Conservation (phyloP, 2,329 filamentous ascomycete genomes). For the Xylaria multiplex region DNA sequence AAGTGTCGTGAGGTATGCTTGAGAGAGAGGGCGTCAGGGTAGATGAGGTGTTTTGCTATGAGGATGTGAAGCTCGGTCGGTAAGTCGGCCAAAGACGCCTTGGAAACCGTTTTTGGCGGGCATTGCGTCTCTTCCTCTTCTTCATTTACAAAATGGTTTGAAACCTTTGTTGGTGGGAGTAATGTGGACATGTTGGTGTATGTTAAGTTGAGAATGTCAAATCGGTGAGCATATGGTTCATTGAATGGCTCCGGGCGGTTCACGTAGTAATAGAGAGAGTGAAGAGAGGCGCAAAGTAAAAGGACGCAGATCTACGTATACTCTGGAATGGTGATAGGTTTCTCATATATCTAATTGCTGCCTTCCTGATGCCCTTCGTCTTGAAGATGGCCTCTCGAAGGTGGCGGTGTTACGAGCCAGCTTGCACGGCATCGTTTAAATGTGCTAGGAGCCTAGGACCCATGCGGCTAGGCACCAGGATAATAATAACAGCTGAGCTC, state of each 20-base stretch:
- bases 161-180: background rate
- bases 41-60: conserved; percentile 69
- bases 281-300: background rate
- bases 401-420: conserved; percentile 30
- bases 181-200: conserved; percentile 16
- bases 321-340: background rate
- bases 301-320: background rate
- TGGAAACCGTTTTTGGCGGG: background rate
- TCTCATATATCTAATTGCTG: conserved; percentile 26
- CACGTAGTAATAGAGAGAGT: background rate
- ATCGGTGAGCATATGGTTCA: background rate
- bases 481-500: conserved; percentile 13
- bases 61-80: conserved; percentile 75
- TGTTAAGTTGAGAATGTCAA: background rate
- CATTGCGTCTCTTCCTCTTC: conserved; percentile 11
- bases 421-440: conserved; percentile 1
- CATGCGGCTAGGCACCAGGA: conserved; percentile 26
- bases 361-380: conserved; percentile 9
- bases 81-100: conserved; percentile 58
- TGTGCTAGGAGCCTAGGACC: background rate
- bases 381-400: conserved; percentile 5
- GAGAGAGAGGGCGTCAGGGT: conserved; percentile 76
- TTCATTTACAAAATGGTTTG: background rate
- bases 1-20: conserved; percentile 74
- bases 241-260: background rate